These are phyloP conservation scores for Flaveria floridana DNA, from an alignment of 140 eudicot genomes.

Conservation along the genomic window DNA sequence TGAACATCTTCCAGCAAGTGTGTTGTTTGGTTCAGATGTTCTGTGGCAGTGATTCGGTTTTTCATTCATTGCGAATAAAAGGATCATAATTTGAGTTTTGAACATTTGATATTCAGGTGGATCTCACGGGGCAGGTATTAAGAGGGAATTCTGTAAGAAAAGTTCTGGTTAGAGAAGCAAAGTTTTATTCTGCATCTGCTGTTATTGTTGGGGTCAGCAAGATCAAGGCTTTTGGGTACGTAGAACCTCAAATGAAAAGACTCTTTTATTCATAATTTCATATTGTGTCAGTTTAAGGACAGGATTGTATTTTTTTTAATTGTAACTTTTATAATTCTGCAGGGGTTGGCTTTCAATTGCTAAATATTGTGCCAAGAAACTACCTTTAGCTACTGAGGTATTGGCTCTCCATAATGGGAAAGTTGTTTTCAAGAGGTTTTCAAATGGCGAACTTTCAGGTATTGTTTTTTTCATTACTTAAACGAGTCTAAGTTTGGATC, in stretches of 20 bases:
- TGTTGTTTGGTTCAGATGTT: background rate
- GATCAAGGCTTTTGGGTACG: constrained; percentile 63
- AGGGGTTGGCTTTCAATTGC: constrained; percentile 74
- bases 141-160: constrained; percentile 73
- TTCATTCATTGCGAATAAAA: background rate
- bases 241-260: constrained; percentile 9
- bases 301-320: background rate
- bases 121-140: constrained; percentile 49
- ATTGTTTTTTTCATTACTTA: constrained; percentile 16
- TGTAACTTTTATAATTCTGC: background rate
- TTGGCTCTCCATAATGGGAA: constrained; percentile 78
- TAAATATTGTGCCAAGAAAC: constrained; percentile 74
- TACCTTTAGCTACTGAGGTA: constrained; percentile 68
- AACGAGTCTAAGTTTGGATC: constrained; percentile 11
- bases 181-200: constrained; percentile 56
- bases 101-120: constrained; percentile 49
- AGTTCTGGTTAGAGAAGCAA: constrained; percentile 80
- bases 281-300: background rate
- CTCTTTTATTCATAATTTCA: background rate
- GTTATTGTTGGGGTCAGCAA: constrained; percentile 70
- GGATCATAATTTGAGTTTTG: background rate
- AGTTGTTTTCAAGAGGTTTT: constrained; percentile 65
- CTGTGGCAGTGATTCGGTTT: background rate
- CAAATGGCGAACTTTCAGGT: constrained; percentile 54
- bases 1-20: background rate